Base-by-base conservation (phyloP, 768 basidiomycete species). In the Mycena crocata region DNA sequence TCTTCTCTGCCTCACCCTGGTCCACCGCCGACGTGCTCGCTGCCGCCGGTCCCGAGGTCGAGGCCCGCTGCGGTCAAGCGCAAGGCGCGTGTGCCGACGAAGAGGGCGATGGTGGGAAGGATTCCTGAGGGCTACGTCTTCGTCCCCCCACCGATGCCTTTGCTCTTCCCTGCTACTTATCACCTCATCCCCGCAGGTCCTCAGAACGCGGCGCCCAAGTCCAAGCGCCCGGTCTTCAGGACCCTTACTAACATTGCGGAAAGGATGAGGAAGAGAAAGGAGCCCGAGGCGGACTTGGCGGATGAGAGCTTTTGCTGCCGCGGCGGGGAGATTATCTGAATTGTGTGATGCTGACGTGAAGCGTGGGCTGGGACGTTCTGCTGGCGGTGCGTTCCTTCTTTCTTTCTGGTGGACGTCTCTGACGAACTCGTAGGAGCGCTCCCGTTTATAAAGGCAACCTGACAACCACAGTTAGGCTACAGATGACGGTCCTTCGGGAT, bases 91-190 rank as follows among this genome's bases (percentile, higher is more conserved):
- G 28, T 31, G 26, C 46, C 46, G 14, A 54, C 26, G 51, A 35
- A 23, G 26, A 50, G 56, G 32, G 23, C 19, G 30, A 17, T 49
- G 19, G 49, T 26, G 13, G 28, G 10, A 34, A 42, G n/a, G 19
- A n/a, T 62, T 3, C 62, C 62, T 17, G 45, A 30, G 31, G 62
- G 54, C 44, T 63, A 63, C 54, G 54, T 48, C 10, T 63, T 63
- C 21, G n/a, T 56, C 17, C 62, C 62, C 8, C 62, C 62, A 14
- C 5, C 52, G 2, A 28, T 39, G 5, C 44, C 52, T 8, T 46
- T 63, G 5, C 45, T 45, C 5, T 63, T 37, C 62, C 52, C 62
- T 8, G 34, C 32, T 2, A 35, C 62, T 14, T 63, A 63, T 9
- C 54, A 39, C 17, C 35, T 63, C 19, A 63, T 55, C 19, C 34